phyloP scores from a whole-genome alignment of 805 yeast genomes.

The Kazachstania africana region DNA sequence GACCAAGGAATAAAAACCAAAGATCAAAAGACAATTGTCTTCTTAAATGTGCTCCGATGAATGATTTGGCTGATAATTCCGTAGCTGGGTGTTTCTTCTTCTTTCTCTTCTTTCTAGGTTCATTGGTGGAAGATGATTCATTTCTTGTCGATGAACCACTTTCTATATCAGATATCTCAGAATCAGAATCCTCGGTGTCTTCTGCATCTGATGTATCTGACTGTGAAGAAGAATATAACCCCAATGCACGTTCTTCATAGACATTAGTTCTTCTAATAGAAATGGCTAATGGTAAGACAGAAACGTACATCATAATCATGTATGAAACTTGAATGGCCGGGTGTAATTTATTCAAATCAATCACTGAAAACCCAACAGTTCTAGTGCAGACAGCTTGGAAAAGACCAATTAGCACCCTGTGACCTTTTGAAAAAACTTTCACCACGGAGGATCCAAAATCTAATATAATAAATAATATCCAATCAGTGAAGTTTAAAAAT shows the following conservation, averaged over 20 bases:
- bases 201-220: constrained; percentile 3
- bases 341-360: constrained; percentile 58
- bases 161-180: constrained; percentile 14
- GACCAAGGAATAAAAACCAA: constrained; percentile 83
- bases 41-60: constrained; percentile 78
- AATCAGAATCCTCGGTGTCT: constrained; percentile 6
- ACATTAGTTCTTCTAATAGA: constrained; percentile 95
- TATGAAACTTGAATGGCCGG: constrained; percentile 92
- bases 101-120: constrained; percentile 5
- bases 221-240: constrained; percentile 46
- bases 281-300: constrained; percentile 91
- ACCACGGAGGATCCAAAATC: constrained; percentile 51
- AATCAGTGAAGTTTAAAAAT: constrained; percentile 61
- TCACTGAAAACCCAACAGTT: constrained; percentile 82
- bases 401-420: constrained; percentile 66
- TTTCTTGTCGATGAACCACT: constrained; percentile 2
- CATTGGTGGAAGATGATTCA: constrained; percentile 2
- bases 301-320: constrained; percentile 95
- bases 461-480: constrained; percentile 66
- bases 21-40: constrained; percentile 87
- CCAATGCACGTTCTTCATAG: constrained; percentile 92
- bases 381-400: constrained; percentile 88
- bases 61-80: constrained; percentile 30
- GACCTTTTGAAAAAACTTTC: constrained; percentile 48
- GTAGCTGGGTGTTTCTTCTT: constrained; percentile 23